Percentiles rank a stretch among this genome's conserved stretches.
These are phyloP conservation scores for Aureobasidium sp. DNA, from an alignment of 2,329 filamentous ascomycete species.

Conservation along the genomic window DNA sequence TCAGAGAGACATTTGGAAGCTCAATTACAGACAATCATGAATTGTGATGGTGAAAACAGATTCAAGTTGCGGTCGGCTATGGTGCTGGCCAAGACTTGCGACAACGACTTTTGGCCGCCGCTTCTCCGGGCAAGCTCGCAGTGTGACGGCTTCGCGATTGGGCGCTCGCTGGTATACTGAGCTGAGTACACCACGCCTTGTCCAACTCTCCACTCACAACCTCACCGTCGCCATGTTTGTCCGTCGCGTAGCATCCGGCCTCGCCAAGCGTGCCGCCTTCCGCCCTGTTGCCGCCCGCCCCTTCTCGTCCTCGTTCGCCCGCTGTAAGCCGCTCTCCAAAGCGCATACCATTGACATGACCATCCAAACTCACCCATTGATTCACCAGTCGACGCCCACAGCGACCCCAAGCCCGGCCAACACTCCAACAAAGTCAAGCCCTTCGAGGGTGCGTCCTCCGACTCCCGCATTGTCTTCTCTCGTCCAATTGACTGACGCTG, in stretches of 20 bases:
- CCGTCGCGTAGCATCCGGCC: constrained; percentile 41
- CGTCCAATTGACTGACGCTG: background rate
- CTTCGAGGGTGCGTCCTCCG: constrained; percentile 33
- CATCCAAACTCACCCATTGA: constrained; percentile 18
- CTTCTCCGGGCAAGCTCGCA: background rate
- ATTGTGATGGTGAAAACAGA: no score
- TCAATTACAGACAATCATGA: no score
- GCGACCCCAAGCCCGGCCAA: constrained; percentile 30
- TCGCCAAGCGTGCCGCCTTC: constrained; percentile 36
- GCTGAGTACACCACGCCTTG: background rate
- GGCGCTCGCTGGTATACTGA: background rate
- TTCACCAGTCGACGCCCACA: constrained; percentile 22
- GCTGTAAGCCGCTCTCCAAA: constrained; percentile 31
- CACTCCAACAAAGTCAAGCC: constrained; percentile 33
- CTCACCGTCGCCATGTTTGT: constrained; percentile 34
- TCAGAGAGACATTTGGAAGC: background rate
- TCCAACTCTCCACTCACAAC: background rate
- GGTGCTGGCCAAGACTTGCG: background rate
- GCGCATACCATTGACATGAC: constrained; percentile 3
- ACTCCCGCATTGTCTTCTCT: background rate
- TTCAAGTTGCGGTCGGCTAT: no score
- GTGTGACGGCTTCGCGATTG: background rate
- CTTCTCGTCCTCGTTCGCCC: constrained; percentile 38
- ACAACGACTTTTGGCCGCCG: background rate
- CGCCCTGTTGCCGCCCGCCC: constrained; percentile 36